Base-by-base conservation (phyloP, 306 rosid genomes). In the Lagenaria siceraria region DNA sequence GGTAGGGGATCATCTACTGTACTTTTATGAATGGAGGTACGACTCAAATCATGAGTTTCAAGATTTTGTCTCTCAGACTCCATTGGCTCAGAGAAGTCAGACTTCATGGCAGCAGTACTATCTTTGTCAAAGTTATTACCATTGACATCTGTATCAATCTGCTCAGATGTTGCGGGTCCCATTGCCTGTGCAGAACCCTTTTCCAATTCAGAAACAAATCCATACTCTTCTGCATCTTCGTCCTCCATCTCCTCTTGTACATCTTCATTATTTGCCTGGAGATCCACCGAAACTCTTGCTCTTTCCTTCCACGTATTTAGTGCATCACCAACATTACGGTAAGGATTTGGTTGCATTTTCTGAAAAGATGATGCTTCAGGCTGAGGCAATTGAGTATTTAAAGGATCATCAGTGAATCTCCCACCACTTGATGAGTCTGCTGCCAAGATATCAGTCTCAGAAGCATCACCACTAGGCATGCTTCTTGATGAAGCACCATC, bases 131-230 rank as follows among this genome's bases (percentile, higher is more conserved):
- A 52, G 80, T 77, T 87, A 76, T 80, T 74, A 15, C 53, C 72
- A 75, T 82, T 80, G 75, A 85, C 81, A 80, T 82, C 88, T 82
- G 46, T 83, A 78, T 90, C 89, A 35, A 83, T 81, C 85, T 95
- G 98, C 76, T 95, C 98, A 29, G 87, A 63, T 22, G 90, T 89
- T 75, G 98, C 98, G 75, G 92, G 90, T 21, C 98, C 98, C 89
- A 92, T 60, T 31, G 98, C 96, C 85, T 95, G 98, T 49, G 87
- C 83, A 40, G 93, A 90, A 29, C 98, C 98, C 83, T 82, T 84
- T 56, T 87, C 97, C 77, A 82, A 87, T 82, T 89, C 91, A 7
- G 92, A 77, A 56, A 95, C 97, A 81, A 80, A 92, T 36, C 97
- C 96, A 86, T 88, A 95, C 82, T 95, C 97, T 48, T 89, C 89